These are phyloP conservation scores for Circinella minor DNA, from an alignment of 371 early-diverging fungal genomes.

Conservation along the genomic window DNA sequence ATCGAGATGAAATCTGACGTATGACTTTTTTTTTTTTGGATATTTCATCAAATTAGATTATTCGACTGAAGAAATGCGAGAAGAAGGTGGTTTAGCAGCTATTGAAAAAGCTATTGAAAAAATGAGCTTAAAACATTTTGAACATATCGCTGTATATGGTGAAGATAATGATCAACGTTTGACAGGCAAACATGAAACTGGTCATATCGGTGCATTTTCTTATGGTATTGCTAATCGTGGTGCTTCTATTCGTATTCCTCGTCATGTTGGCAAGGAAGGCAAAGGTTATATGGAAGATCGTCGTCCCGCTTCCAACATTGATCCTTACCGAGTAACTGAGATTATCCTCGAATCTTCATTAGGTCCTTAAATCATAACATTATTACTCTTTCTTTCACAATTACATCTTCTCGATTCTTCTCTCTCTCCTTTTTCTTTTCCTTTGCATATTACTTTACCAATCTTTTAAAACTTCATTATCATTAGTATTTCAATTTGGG, in stretches of 20 bases:
- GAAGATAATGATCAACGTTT: constrained; percentile 66
- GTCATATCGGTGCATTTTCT: constrained; percentile 58
- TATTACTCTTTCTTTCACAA: no score
- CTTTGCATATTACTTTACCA: no score
- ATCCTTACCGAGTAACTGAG: constrained; percentile 65
- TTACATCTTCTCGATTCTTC: no score
- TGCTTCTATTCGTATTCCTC: constrained; percentile 69
- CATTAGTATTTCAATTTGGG: no score
- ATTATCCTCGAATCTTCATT: constrained; percentile 63
- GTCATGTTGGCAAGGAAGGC: constrained; percentile 61
- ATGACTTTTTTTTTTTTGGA: no score
- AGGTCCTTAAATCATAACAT: constrained; percentile 6
- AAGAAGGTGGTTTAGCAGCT: constrained; percentile 57
- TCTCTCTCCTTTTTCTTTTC: no score
- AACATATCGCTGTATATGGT: constrained; percentile 70
- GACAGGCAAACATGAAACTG: constrained; percentile 66
- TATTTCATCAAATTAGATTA: constrained; percentile 39
- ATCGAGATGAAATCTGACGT: neutral
- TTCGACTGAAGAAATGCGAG: constrained; percentile 66
- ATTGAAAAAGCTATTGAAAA: constrained; percentile 64
- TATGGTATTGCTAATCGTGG: constrained; percentile 70
- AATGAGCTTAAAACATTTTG: constrained; percentile 52
- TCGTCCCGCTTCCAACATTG: constrained; percentile 69
- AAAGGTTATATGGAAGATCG: constrained; percentile 68
- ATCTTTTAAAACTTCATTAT: no score